phyloP scores from a whole-genome alignment of 176 grass and related monocot species.

The Cymbopogon citratus region DNA sequence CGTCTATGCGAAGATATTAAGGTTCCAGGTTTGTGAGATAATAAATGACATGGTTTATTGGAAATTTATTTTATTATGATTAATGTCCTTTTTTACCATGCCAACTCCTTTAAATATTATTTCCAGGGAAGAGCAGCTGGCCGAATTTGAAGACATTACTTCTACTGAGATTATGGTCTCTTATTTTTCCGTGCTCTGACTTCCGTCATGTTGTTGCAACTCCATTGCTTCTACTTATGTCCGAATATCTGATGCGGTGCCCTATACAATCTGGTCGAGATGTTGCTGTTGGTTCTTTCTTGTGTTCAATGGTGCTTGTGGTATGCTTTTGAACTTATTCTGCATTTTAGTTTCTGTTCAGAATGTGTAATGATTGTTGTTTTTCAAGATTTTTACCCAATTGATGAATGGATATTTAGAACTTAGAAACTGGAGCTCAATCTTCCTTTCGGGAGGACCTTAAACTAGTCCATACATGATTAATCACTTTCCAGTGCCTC shows the following conservation, averaged over 20 bases:
- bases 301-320: constrained; percentile 83
- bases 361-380: constrained; percentile 7
- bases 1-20: constrained; percentile 77
- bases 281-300: constrained; percentile 80
- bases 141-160: constrained; percentile 83
- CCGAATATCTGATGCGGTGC: constrained; percentile 89
- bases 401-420: constrained; percentile 14
- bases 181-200: constrained; percentile 86
- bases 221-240: constrained; percentile 78
- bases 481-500: background rate
- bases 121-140: constrained; percentile 71
- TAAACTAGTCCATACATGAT: background rate
- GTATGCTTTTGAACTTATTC: constrained; percentile 38
- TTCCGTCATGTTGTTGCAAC: constrained; percentile 86
- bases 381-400: background rate
- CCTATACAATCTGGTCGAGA: constrained; percentile 75
- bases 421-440: background rate
- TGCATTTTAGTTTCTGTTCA: background rate
- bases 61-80: constrained; percentile 25
- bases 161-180: constrained; percentile 88
- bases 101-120: constrained; percentile 19
- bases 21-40: constrained; percentile 53
- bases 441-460: too few species aligned
- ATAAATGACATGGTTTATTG: constrained; percentile 10
- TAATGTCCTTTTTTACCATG: background rate